Base-by-base conservation (phyloP, 257 asterid species). In the Nicotiana sylvestris region DNA sequence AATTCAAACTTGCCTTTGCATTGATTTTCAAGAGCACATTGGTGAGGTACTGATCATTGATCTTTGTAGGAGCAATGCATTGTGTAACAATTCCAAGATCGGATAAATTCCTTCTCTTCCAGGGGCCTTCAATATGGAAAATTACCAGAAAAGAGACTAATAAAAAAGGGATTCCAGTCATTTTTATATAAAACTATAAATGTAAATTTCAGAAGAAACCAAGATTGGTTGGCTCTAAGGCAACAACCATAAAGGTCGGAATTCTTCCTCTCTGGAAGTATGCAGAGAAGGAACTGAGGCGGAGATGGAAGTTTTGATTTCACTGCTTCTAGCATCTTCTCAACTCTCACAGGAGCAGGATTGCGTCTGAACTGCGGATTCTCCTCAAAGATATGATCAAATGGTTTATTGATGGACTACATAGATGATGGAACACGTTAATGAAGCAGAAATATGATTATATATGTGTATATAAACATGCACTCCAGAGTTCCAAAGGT, bases 1-100 rank as follows among this genome's bases (percentile, higher is more conserved):
- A 37, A 25, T 37, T 80, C 29, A 43, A 58, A 58, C 88, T 67
- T 84, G 15, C 98, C 94, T 93, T 93, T 60, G 94, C 92, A 66
- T 90, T 90, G 72, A 93, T 92, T 84, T 93, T 93, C 78, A 93
- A 83, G 25, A 93, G 88, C 35, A 93, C 83, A 83, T 92, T 92
- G 2, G 98, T 92, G 9, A 92, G 77, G 84, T 93, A 93, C 74
- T 93, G 98, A 83, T 93, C 97, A 4, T 93, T 93, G 76, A 93
- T 17, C 27, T 83, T 86, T 5, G 90, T 43, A 8, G 98, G 97
- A 0, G 94, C 90, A 33, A 93, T 89, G 85, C 95, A 93, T 27
- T 92, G 98, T 29, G 97, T 93, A 16, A 82, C 90, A 35, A 90
- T 79, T 32, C 97, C 98, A 12, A 86, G 46, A 0, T 91, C 92